These are phyloP conservation scores for Cadophora gregata DNA, from an alignment of 2,329 filamentous ascomycete species.

Conservation along the genomic window DNA sequence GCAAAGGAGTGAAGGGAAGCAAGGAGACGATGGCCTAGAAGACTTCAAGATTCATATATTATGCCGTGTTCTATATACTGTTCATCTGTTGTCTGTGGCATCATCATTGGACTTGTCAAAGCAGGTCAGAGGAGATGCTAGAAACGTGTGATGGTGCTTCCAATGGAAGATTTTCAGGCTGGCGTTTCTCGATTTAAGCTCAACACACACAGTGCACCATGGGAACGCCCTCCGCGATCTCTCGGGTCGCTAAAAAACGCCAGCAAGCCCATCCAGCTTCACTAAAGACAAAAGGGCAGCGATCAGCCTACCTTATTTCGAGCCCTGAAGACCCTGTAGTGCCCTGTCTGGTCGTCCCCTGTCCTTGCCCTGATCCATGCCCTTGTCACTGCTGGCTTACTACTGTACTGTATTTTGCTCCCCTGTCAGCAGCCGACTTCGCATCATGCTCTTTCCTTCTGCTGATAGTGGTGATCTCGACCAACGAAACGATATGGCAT, in stretches of 20 bases:
- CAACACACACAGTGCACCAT: conserved; percentile 6
- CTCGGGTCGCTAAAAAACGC: conserved; percentile 15
- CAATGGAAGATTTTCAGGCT: too few species aligned
- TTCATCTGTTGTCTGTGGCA: conserved; percentile 3
- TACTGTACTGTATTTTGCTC: background rate
- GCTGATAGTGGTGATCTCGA: background rate
- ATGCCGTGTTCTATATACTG: conserved; percentile 1
- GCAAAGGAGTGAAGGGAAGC: background rate
- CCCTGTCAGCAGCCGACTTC: conserved; percentile 3
- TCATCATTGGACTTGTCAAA: background rate
- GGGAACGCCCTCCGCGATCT: conserved; percentile 12
- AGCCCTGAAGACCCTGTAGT: conserved; percentile 16
- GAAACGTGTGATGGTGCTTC: too few species aligned
- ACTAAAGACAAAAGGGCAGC: conserved; percentile 24
- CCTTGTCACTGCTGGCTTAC: background rate
- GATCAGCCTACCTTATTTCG: conserved; percentile 38
- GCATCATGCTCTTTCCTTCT: conserved; percentile 10
- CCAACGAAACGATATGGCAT: conserved; percentile 8
- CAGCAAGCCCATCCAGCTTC: conserved; percentile 9
- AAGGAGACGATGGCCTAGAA: background rate
- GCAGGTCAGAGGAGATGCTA: background rate
- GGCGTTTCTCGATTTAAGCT: conserved; percentile 14
- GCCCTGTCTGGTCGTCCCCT: conserved; percentile 7
- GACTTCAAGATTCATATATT: background rate
- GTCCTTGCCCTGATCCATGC: background rate